Conservation (phyloP, 2,329 filamentous ascomycete species). For the Fusarium irregulare region DNA sequence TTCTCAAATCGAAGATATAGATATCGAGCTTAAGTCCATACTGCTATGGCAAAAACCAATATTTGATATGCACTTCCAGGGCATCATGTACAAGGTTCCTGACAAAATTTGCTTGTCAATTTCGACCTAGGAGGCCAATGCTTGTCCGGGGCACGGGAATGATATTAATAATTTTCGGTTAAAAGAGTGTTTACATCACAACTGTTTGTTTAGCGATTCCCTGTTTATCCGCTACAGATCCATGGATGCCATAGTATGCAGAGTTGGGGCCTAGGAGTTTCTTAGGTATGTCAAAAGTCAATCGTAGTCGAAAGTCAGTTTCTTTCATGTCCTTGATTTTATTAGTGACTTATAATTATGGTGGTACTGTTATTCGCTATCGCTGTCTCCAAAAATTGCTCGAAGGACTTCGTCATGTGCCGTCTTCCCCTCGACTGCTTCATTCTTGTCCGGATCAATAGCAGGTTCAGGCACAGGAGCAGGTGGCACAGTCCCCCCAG, state of each 20-base stretch:
- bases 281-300: not conserved
- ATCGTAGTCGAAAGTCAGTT: not conserved
- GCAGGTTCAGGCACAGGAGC: slow-evolving; percentile 43
- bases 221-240: not conserved
- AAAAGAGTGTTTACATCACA: slow-evolving; percentile 3
- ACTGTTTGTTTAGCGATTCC: not conserved
- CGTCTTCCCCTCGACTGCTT: slow-evolving; percentile 72
- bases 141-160: not conserved
- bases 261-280: not conserved
- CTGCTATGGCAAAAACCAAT: not conserved
- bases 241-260: not conserved
- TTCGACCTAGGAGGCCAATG: not conserved
- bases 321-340: not conserved
- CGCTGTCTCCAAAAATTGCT: slow-evolving; percentile 92
- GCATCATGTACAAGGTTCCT: not conserved
- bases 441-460: slow-evolving; percentile 76
- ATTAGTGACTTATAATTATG: not conserved
- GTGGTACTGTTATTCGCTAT: slow-evolving; percentile 65
- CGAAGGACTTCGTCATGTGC: slow-evolving; percentile 86
- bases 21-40: not conserved
- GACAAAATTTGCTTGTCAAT: not conserved
- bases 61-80: not conserved
- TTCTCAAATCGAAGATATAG: not conserved
- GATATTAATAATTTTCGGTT: slow-evolving; percentile 3
- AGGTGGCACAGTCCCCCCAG: slow-evolving; percentile 3